phyloP scores from a whole-genome alignment of 441 rosid genomes.

The Metrosideros polymorpha region DNA sequence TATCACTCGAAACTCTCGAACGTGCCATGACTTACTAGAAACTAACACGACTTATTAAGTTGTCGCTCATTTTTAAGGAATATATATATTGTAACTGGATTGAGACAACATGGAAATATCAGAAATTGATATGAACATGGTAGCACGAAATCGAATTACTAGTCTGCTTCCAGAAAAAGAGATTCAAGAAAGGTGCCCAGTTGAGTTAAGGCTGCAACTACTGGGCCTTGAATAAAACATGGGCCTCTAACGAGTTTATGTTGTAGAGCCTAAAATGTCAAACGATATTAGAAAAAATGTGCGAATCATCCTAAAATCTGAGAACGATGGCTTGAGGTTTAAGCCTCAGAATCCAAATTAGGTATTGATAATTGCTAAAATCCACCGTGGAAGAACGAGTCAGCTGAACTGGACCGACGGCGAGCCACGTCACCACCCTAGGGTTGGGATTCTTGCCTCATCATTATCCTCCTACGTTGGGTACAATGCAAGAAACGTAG shows the following conservation, averaged over 20 bases:
- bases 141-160: too few species aligned
- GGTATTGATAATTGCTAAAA: background rate
- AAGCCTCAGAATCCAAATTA: background rate
- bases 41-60: background rate
- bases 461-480: background rate
- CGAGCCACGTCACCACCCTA: background rate
- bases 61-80: too few species aligned
- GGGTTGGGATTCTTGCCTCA: background rate
- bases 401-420: background rate
- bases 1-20: background rate
- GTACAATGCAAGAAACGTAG: background rate
- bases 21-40: accelerated
- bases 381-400: background rate
- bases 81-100: background rate
- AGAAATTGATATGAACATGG: background rate
- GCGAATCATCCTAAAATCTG: background rate
- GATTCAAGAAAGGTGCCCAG: background rate
- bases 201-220: background rate
- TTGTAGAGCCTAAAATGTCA: background rate
- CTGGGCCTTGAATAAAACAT: background rate
- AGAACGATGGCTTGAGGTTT: background rate
- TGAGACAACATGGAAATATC: background rate
- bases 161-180: background rate
- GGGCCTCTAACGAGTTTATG: background rate
- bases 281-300: accelerated